Conservation (phyloP, 768 basidiomycete genomes). For the Tulasnella sp. region DNA sequence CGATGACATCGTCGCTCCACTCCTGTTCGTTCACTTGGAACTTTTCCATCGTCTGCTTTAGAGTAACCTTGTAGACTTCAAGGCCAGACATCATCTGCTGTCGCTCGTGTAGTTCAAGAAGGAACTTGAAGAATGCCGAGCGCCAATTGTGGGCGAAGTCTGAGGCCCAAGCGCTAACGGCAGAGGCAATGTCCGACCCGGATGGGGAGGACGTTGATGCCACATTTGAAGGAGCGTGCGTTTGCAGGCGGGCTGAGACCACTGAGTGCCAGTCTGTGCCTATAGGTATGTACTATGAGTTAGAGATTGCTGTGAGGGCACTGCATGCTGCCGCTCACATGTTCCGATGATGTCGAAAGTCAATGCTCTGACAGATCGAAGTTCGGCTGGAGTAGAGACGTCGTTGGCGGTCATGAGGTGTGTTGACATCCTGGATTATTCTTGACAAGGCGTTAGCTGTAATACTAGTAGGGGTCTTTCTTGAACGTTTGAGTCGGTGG, state of each 20-base stretch:
- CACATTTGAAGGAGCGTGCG: conserved; percentile 10
- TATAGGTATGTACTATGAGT: background rate
- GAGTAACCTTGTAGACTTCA: conserved; percentile 14
- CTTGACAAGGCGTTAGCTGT: too few relatives aligned
- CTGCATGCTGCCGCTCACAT: background rate
- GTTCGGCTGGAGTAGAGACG: background rate
- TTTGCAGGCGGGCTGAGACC: conserved; percentile 12
- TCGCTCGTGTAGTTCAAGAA: background rate
- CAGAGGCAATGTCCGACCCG: background rate
- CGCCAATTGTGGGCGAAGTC: conserved; percentile 23
- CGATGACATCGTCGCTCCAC: conserved; percentile 15
- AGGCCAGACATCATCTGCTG: conserved; percentile 2
- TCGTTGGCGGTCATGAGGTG: background rate
- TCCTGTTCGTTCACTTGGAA: background rate
- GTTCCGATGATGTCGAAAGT: conserved; percentile 23
- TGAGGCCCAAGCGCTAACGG: conserved; percentile 17
- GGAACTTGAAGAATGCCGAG: conserved; percentile 14
- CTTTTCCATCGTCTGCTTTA: conserved; percentile 13
- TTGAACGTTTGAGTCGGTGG: too few relatives aligned
- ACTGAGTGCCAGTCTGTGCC: conserved; percentile 20
- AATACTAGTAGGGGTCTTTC: too few relatives aligned
- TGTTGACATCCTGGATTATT: too few relatives aligned
- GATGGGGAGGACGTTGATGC: background rate
- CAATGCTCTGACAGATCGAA: conserved; percentile 13
- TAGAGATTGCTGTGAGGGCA: background rate